Conservation (phyloP, 805 yeast species). For the Candida coquimbonensis region DNA sequence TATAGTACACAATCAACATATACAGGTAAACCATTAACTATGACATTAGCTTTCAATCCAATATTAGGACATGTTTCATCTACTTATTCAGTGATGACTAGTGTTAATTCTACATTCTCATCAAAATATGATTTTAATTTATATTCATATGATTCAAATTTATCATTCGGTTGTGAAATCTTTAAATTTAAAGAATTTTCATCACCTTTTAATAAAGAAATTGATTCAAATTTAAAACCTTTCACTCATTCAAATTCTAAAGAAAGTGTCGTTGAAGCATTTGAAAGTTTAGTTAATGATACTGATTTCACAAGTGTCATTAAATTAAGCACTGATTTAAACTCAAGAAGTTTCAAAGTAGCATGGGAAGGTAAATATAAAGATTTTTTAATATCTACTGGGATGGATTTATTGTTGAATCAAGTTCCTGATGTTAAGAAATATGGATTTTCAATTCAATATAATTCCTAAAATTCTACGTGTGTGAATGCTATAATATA, state of each 20-base stretch:
- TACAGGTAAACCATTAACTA: slow-evolving; percentile 83
- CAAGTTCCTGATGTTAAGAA: slow-evolving; percentile 40
- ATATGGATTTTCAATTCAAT: slow-evolving; percentile 58
- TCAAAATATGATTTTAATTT: slow-evolving; percentile 85
- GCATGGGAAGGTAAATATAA: slow-evolving; percentile 86
- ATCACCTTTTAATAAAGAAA: slow-evolving; percentile 8
- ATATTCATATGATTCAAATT: slow-evolving; percentile 82
- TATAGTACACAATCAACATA: slow-evolving; percentile 81
- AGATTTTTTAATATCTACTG: slow-evolving; percentile 74
- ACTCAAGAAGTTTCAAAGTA: slow-evolving; percentile 51
- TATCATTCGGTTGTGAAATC: slow-evolving; percentile 80
- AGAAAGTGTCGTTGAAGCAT: slow-evolving; percentile 38
- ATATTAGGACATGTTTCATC: slow-evolving; percentile 83
- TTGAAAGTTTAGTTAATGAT: slow-evolving; percentile 41
- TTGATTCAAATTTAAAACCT: slow-evolving; percentile 25
- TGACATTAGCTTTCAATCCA: slow-evolving; percentile 85
- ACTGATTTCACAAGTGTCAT: slow-evolving; percentile 63
- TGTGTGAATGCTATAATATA: too few species aligned
- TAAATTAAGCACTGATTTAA: slow-evolving; percentile 65
- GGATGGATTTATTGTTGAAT: slow-evolving; percentile 45
- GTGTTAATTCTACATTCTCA: slow-evolving; percentile 66
- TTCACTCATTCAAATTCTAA: slow-evolving; percentile 25
- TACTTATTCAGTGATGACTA: slow-evolving; percentile 79
- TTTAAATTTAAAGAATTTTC: slow-evolving; percentile 43
- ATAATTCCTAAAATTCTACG: slow-evolving; percentile 36